phyloP scores from a whole-genome alignment of 805 yeast genomes.

The Monosporozyma solicola region DNA sequence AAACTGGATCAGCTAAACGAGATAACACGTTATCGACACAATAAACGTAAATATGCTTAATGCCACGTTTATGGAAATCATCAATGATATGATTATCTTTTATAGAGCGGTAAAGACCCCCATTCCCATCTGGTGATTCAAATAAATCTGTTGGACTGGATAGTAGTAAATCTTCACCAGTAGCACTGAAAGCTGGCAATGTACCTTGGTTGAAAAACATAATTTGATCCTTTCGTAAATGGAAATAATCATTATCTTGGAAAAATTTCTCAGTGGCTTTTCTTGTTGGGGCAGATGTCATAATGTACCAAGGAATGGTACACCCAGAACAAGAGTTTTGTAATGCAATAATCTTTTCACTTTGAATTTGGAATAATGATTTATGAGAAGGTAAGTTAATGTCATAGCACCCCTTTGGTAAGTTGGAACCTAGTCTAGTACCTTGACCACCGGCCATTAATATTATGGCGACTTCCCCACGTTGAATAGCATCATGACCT shows the following conservation, averaged over 20 bases:
- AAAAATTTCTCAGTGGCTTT: conserved; percentile 66
- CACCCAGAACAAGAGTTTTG: conserved; percentile 32
- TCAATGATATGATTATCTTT: conserved; percentile 51
- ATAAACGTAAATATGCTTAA: conserved; percentile 90
- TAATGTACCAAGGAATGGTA: conserved; percentile 73
- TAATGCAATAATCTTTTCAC: conserved; percentile 66
- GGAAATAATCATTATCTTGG: conserved; percentile 54
- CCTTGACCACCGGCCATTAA: conserved; percentile 99
- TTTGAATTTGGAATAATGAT: conserved; percentile 85
- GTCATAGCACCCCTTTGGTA: conserved; percentile 91
- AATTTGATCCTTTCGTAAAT: conserved; percentile 51
- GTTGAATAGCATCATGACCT: conserved; percentile 63
- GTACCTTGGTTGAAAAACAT: conserved; percentile 90
- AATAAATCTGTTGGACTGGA: conserved; percentile 48
- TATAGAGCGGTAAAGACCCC: conserved; percentile 88
- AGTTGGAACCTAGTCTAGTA: conserved; percentile 79
- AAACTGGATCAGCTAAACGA: conserved; percentile 83
- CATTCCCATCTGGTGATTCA: conserved; percentile 96
- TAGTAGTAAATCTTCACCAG: conserved; percentile 63
- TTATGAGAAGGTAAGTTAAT: conserved; percentile 77
- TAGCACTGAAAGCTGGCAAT: conserved; percentile 72
- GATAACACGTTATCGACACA: conserved; percentile 94
- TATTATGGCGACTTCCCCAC: conserved; percentile 76
- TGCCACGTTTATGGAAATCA: conserved; percentile 58
- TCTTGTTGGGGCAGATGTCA: conserved; percentile 91